A percentile compares a stretch with the other conserved stretches of the same genome.
Evolutionary conservation across 805 yeast genomes (phyloP).

Genomic region (Teunomyces stri): DNA sequence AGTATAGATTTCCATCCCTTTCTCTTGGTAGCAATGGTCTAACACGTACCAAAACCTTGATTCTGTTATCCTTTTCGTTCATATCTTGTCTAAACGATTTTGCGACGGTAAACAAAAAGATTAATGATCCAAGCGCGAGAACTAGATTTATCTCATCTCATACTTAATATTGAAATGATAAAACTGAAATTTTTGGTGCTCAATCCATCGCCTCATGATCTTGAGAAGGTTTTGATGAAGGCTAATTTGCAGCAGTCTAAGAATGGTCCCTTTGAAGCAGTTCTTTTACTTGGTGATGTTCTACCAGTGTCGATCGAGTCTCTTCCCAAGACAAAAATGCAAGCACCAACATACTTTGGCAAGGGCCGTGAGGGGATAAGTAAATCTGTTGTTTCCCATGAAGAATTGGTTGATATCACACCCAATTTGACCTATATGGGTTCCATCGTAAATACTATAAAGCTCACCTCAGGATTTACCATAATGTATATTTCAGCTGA

Average conservation of each 20-base stretch:
- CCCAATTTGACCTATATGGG: slow-evolving; percentile 29
- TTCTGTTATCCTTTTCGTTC: slow-evolving; percentile 19
- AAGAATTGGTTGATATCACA: slow-evolving; percentile 21
- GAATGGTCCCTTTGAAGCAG: slow-evolving; percentile 65
- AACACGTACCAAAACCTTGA: slow-evolving; percentile 52
- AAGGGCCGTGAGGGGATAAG: slow-evolving; percentile 17
- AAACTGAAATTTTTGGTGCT: slow-evolving; percentile 40
- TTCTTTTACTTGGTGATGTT: slow-evolving; percentile 52
- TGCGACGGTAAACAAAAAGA: not conserved
- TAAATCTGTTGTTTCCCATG: slow-evolving; percentile 12
- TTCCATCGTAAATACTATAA: slow-evolving; percentile 32
- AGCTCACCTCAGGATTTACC: slow-evolving; percentile 43
- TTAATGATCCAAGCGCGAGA: not conserved
- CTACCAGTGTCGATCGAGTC: slow-evolving; percentile 10
- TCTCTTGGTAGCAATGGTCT: slow-evolving; percentile 44
- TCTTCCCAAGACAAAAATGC: slow-evolving; percentile 19
- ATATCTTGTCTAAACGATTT: not conserved
- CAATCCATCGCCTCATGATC: slow-evolving; percentile 40
- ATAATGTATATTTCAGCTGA: slow-evolving; percentile 44
- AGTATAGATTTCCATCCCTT: slow-evolving; percentile 10
- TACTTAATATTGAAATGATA: slow-evolving; percentile 7
- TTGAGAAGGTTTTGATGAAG: slow-evolving; percentile 44
- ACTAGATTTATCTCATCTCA: not conserved
- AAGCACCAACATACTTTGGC: slow-evolving; percentile 26
- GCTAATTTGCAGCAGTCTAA: slow-evolving; percentile 50